Evolutionary conservation across 2,329 filamentous ascomycete genomes (phyloP), one percentile per base, ranked within the genome.

Genomic region (Metarhizium brunneum): DNA sequence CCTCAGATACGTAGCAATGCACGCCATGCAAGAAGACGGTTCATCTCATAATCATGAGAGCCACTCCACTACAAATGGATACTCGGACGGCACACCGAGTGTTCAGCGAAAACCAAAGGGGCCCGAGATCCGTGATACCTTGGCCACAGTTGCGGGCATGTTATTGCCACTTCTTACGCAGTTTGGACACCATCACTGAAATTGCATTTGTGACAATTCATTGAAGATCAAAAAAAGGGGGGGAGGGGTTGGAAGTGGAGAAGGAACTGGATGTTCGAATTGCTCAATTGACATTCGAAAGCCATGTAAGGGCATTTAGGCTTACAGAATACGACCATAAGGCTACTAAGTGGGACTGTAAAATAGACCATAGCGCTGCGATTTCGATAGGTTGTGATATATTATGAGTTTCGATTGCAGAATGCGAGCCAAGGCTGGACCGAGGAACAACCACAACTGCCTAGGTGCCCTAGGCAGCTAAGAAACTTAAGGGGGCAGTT

Each of bases 1-100:
- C 25, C 8, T 38, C 35, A 95, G 90, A 63, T 96, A 97, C 66
- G 94, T 99, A 47, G 94, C 94, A 1, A 96, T 97, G 92, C 94
- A 99, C 67, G 91, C 92, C 1, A 96, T 97, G 90, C 89, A 95
- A 67, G 92, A 96, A 65, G 82, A 85, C 25, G 74, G 77, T 53
- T 70, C 71, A 8, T 68, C 72, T 2, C 73, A 79, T 35, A 70
- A 73, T 53, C 77, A 84, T 59, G 76, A 83, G n/a, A 75, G 81
- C 56, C 70, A 74, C 53, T 63, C 70, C 0, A 64, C 68, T 5
- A 66, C 71, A 40, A 84, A 85, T 59, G 79, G 83, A 53, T 83
- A 82, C 64, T 64, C 74, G 6, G 82, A 85, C 20, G 71, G 72
- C 2, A 70, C 67, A 50, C 64, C 68, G 16, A 56, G 68, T 40